Base-by-base conservation (phyloP, 2,329 filamentous ascomycete genomes). In the Apiospora marii region DNA sequence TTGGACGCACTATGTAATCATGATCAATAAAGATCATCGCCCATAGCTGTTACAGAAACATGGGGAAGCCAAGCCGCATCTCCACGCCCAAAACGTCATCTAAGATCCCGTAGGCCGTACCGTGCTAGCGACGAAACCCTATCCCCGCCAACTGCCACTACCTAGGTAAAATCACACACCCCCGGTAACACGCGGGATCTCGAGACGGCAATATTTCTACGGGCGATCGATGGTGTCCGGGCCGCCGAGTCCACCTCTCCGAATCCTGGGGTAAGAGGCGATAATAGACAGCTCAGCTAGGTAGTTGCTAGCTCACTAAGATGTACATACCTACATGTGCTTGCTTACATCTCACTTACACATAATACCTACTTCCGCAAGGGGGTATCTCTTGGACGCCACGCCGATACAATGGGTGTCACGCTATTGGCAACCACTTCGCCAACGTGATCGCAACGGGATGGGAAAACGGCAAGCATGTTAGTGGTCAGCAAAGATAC, bases 21-120 rank as follows among this genome's bases (percentile, higher is more conserved):
- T 61, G 30, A 34, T 22, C 30, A 37, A 22, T 37, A 61, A 51
- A 8, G 51, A 58, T 58, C 51, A 34, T 34, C 51, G 27, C 51
- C 8, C 19, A 10, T 27, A 22, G 14, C 51, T 58, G 51, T 58
- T 58, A 34, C 51, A 58, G 51, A 61, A 37, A 61, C 53, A 61
- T 61, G 53, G 53, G 30, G 53, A 61, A 37, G 53, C 53, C 53
- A 64, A 64, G 58, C 3, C 34, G 58, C 53, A 30, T 61, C 30
- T 37, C 30, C 53, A 37, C 53, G 30, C 30, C 16, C 19, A 37
- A 22, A 41, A 64, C 58, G 58, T 64, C 58, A 64, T 41, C 34
- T 34, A 22, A n/a, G 30, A 41, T 64, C 12, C 58, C 30, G 16
- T 64, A 41, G 58, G 10, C 34, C 34, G 27, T 30, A 30, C 27